These are phyloP conservation scores for Trametes maxima DNA, from an alignment of 768 basidiomycete genomes.

Conservation along the genomic window DNA sequence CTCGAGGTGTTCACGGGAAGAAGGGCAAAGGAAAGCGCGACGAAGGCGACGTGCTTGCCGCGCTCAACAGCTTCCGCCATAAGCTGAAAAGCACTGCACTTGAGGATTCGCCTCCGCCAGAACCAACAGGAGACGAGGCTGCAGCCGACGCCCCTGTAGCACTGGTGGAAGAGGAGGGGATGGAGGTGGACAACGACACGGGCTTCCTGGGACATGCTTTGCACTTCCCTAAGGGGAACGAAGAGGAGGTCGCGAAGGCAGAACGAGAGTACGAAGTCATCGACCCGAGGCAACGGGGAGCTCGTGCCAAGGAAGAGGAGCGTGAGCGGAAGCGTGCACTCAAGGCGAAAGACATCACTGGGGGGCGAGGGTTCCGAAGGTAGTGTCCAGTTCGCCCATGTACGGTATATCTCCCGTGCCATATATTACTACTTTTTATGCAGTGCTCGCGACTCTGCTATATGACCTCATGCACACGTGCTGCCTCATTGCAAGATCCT, in stretches of 20 bases:
- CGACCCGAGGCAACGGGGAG: slow-evolving; percentile 74
- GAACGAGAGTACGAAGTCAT: slow-evolving; percentile 90
- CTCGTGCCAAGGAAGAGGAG: slow-evolving; percentile 78
- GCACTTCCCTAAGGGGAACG: slow-evolving; percentile 77
- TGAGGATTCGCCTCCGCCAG: slow-evolving; percentile 26
- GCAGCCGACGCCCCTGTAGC: slow-evolving; percentile 18
- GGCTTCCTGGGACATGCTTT: slow-evolving; percentile 76
- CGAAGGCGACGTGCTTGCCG: slow-evolving; percentile 70
- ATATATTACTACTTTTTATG: too few relatives aligned
- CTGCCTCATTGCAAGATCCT: too few relatives aligned
- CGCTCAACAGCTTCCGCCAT: slow-evolving; percentile 68
- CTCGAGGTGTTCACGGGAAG: slow-evolving; percentile 54
- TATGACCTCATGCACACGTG: too few relatives aligned
- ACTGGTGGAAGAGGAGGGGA: slow-evolving; percentile 43
- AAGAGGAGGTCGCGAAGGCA: slow-evolving; percentile 74
- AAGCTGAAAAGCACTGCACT: slow-evolving; percentile 54
- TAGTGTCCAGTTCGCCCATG: slow-evolving; percentile 5
- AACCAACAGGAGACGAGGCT: slow-evolving; percentile 15
- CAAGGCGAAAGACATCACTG: slow-evolving; percentile 25
- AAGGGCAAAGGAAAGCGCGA: slow-evolving; percentile 56
- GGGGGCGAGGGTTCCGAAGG: slow-evolving; percentile 32
- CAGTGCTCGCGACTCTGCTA: too few relatives aligned
- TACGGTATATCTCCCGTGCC: too few relatives aligned
- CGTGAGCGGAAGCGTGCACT: slow-evolving; percentile 56
- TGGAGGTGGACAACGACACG: slow-evolving; percentile 79